Percentiles rank a stretch among this genome's conserved stretches.
Evolutionary conservation across 2,329 filamentous ascomycete genomes (phyloP).

Genomic region (Colletotrichum coccodes): DNA sequence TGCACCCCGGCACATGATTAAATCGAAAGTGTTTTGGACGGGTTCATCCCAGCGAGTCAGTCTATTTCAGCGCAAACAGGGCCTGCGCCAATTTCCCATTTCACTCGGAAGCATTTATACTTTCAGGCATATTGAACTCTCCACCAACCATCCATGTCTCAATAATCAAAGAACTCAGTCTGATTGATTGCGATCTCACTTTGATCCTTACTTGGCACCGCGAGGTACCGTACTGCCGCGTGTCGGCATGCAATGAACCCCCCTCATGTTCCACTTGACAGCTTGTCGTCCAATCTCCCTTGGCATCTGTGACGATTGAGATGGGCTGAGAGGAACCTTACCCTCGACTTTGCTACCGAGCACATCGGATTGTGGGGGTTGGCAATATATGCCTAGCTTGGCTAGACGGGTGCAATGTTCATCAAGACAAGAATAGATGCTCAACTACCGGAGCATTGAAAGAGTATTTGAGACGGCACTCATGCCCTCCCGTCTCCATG

Average conservation of each 20-base stretch:
- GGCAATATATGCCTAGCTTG: neutral
- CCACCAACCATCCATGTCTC: neutral
- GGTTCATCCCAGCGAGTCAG: conserved; percentile 9
- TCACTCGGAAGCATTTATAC: conserved; percentile 8
- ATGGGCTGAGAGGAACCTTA: neutral
- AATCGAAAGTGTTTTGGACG: neutral
- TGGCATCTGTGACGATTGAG: neutral
- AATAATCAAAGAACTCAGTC: neutral
- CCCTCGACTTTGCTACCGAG: neutral
- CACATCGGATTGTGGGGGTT: neutral
- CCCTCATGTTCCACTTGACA: conserved; percentile 3
- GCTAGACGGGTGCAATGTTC: neutral
- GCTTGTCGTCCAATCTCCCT: conserved; percentile 7
- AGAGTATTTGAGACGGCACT: neutral
- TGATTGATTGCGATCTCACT: neutral
- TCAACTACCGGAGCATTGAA: neutral
- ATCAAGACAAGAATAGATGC: neutral
- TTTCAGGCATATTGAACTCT: conserved; percentile 10
- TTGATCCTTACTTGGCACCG: neutral
- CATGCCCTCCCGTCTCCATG: neutral
- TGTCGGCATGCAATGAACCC: neutral
- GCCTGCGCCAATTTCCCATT: conserved; percentile 16
- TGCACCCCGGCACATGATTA: neutral
- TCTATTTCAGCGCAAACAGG: neutral
- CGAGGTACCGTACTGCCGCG: conserved; percentile 16